These are phyloP conservation scores for Lobulomyces angularis DNA, from an alignment of 192 early-diverging fungal species.

Conservation along the genomic window DNA sequence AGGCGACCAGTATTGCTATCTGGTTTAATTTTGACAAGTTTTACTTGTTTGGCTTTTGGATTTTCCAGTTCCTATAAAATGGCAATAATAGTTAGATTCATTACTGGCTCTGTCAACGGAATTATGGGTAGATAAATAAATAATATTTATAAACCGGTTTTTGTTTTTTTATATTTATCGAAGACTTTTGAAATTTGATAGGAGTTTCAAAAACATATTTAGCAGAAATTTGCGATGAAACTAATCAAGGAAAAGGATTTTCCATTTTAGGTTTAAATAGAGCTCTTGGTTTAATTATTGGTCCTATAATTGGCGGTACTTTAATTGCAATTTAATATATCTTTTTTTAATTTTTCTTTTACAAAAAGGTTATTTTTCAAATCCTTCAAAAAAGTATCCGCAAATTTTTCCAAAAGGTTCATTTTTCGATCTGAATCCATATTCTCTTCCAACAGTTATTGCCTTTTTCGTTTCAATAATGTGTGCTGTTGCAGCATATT, in stretches of 20 bases:
- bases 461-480: no score
- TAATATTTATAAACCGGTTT: background rate
- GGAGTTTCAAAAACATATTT: constrained; percentile 56
- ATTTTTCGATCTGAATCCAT: constrained; percentile 35
- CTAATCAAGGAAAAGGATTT: constrained; percentile 63
- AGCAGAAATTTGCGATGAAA: constrained; percentile 62
- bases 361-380: constrained; percentile 42
- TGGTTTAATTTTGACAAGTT: constrained; percentile 50
- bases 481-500: no score
- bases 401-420: constrained; percentile 40
- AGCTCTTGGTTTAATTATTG: constrained; percentile 45
- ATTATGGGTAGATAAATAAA: constrained; percentile 1
- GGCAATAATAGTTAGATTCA: constrained; percentile 47
- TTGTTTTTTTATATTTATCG: no score
- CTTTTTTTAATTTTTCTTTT: background rate
- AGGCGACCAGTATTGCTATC: constrained; percentile 59
- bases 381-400: constrained; percentile 55
- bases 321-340: background rate
- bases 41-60: constrained; percentile 58
- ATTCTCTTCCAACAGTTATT: no score
- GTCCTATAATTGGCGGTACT: constrained; percentile 45
- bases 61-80: constrained; percentile 38
- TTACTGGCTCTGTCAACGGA: constrained; percentile 60
- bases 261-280: constrained; percentile 54
- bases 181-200: no score